A percentile compares a stretch with the other conserved stretches of the same genome.
These are phyloP conservation scores for Lycium barbarum DNA, from an alignment of 257 asterid genomes.

Conservation along the genomic window DNA sequence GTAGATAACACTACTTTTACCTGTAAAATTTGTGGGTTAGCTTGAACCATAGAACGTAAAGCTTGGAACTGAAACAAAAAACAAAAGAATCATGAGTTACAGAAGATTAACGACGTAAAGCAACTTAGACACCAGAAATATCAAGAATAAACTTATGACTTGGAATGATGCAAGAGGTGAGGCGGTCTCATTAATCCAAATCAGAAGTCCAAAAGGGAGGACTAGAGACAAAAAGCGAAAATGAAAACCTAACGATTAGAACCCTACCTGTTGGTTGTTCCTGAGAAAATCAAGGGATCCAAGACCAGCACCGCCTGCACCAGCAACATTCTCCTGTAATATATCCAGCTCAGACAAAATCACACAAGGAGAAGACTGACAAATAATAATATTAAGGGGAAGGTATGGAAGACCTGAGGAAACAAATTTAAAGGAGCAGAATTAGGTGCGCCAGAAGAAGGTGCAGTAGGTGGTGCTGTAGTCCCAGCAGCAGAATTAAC, in stretches of 20 bases:
- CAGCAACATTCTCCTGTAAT: conserved; percentile 68
- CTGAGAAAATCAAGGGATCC: conserved; percentile 89
- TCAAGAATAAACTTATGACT: background rate
- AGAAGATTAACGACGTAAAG: background rate
- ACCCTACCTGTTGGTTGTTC: conserved; percentile 73
- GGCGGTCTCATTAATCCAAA: background rate
- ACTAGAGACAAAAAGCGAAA: background rate
- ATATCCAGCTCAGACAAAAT: conserved; percentile 28
- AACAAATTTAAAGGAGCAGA: conserved; percentile 87
- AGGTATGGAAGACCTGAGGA: conserved; percentile 70
- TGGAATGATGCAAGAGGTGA: background rate
- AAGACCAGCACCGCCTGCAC: conserved; percentile 57
- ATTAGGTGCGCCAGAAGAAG: conserved; percentile 75
- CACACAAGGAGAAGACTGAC: conserved; percentile 29
- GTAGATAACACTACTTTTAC: conserved; percentile 37
- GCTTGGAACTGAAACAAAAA: conserved; percentile 76
- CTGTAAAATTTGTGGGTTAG: conserved; percentile 92
- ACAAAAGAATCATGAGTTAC: conserved; percentile 23
- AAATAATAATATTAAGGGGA: conserved; percentile 25
- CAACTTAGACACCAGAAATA: background rate
- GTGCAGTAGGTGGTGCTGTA: conserved; percentile 42
- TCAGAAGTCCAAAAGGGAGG: background rate
- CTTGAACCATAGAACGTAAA: conserved; percentile 85
- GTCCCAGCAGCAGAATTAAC: conserved; percentile 47
- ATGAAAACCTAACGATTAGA: background rate